These are phyloP conservation scores for Pelargonium cotyledonis DNA, from an alignment of 441 rosid species.

Conservation along the genomic window DNA sequence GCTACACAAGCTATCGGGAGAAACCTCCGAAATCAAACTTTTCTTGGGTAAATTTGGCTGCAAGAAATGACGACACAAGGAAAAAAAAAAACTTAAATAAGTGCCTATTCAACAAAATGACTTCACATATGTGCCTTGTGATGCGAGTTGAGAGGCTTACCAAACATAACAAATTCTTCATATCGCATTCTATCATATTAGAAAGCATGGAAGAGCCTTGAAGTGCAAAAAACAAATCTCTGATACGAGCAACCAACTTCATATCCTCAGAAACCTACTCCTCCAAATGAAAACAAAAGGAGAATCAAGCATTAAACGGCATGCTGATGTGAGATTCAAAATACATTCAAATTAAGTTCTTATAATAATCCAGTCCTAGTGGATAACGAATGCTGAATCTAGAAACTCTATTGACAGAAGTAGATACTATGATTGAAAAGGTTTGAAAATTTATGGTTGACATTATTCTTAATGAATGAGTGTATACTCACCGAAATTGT, in stretches of 20 bases:
- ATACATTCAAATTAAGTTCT: not conserved
- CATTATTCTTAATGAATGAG: not conserved
- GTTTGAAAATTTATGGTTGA: not conserved
- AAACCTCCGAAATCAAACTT: constrained; percentile 33
- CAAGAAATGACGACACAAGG: constrained; percentile 13
- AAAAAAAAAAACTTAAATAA: constrained; percentile 10
- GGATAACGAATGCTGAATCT: not conserved
- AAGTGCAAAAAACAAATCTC: constrained; percentile 48
- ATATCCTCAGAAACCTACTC: constrained; percentile 62
- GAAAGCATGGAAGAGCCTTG: constrained; percentile 43
- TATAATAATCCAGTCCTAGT: not conserved
- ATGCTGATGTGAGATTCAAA: constrained; percentile 3
- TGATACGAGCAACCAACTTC: constrained; percentile 55
- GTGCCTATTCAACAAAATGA: not conserved
- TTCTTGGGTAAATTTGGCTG: constrained; percentile 49
- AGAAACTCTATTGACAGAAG: not conserved
- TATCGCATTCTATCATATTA: constrained; percentile 32
- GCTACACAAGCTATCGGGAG: constrained; percentile 30
- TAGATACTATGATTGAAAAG: not conserved
- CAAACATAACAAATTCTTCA: constrained; percentile 40
- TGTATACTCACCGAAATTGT: not conserved
- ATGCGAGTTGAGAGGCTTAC: constrained; percentile 27
- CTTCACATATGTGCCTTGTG: not conserved
- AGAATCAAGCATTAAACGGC: constrained; percentile 12
- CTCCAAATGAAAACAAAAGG: constrained; percentile 22